Base-by-base conservation (phyloP, 2,329 filamentous ascomycete species). In the Botryotinia narcissicola region DNA sequence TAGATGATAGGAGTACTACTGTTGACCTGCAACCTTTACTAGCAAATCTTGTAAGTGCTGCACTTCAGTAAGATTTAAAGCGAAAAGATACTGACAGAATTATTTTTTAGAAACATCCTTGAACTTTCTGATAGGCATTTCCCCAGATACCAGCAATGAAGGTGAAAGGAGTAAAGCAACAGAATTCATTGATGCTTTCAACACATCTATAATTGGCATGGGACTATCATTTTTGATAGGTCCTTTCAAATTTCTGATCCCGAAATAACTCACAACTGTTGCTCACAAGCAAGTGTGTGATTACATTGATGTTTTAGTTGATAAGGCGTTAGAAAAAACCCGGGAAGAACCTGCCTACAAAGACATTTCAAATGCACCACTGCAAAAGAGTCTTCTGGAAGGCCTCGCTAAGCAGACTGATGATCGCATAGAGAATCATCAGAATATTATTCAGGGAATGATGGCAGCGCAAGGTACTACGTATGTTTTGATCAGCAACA, bases 401-500 rank as follows among this genome's bases (percentile, higher is more conserved):
- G 59, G 48, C 12, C 57, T 70, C 16, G 51, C 67, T n/a, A 54
- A 70, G 44, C 67, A 70, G 48, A 84, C 83, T 1, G 77, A 81
- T 3, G 84, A 88, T 77, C 80, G 81, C 12, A 81, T 79, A 22
- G 77, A 81, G 14, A 72, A 84, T 0, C 77, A 80, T 14, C 79
- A 80, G 61, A 79, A 84, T 73, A 29, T 77, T 2, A 73, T 81
- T 16, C 77, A 77, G 42, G 79, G 83, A 40, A 76, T 84, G 37
- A 74, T 83, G 44, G 83, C 83, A 1, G 82, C 82, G 3, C 78
- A 83, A 25, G 84, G 84, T 70, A 84, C 82, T 3, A 85, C 83
- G 0, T 81, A 82, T 25, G 73, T 68, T 20, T 75, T 84, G 1
- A 77, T 85, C 12, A 79, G 78, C 29, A 71, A 71, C 22, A 35